Evolutionary conservation across 2,329 filamentous ascomycete genomes (phyloP), one percentile per base, ranked within the genome.

Genomic region (Aspergillus oerlinghausenensis): DNA sequence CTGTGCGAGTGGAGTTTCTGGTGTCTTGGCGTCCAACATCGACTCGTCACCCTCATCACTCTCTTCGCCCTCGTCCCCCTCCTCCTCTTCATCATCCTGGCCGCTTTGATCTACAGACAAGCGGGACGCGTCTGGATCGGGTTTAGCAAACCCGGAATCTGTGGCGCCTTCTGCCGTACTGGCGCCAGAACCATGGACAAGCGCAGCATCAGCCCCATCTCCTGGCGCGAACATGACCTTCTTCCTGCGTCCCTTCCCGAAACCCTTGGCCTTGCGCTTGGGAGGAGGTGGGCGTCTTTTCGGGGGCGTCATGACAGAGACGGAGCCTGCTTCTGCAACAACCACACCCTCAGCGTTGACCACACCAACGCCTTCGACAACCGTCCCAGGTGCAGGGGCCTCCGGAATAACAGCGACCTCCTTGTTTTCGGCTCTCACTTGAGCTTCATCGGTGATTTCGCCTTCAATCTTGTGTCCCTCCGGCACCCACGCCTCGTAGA

Each of bases 401-500:
- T 72, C 69, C 3, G 68, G 67, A 23, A 69, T 71, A 14, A 75
- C 69, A 3, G 67, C 69, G 17, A 61, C 68, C 49, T 70, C 60
- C 38, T 64, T 68, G 49, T 71, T 74, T 47, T 80, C 79, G 47
- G 77, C 73, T 50, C 78, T 72, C 28, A 76, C 70, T 55, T 78
- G 78, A 53, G 80, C 77, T 49, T 80, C 78, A 40, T 81, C 78
- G 57, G 90, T 84, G 51, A 96, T 87, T 69, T 96, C 92, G 55
- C 91, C 91, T 61, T 93, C 89, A 0, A 96, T 82, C 4, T 80
- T 79, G 69, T 94, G 89, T 0, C 91, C 92, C 56, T 93, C 89
- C 4, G 86, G 84, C 3, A 96, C 82, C 21, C 90, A 88, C 7
- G 94, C 86, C 66, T 95, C 90, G 71, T 94, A 91, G 1, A 93